Evolutionary conservation across 176 grass and related monocot species (phyloP).

Genomic region (Carex kokanica): DNA sequence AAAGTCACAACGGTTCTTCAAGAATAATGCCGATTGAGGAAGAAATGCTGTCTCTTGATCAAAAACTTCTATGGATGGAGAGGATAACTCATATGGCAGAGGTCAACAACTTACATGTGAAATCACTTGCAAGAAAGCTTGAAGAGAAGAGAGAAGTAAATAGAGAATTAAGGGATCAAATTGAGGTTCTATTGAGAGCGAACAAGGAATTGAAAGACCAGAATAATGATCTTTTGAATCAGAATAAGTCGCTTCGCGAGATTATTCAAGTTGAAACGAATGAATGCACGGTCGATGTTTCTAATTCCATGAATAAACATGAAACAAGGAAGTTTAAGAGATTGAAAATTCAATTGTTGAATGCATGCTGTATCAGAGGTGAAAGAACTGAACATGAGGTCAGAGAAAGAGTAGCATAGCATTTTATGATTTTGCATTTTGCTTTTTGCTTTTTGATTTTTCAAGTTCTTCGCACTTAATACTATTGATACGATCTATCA

Average conservation of each 20-base stretch:
- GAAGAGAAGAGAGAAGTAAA: constrained; percentile 34
- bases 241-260: constrained; percentile 10
- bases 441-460: neutral
- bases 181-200: constrained; percentile 22
- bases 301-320: constrained; percentile 1
- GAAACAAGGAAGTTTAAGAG: neutral
- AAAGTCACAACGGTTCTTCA: constrained; percentile 17
- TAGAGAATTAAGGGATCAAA: neutral
- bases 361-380: constrained; percentile 10
- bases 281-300: neutral
- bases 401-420: neutral
- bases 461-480: neutral
- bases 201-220: constrained; percentile 22
- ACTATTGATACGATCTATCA: constrained; percentile 7
- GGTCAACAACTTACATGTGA: constrained; percentile 18
- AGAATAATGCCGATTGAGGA: constrained; percentile 7
- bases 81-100: constrained; percentile 22
- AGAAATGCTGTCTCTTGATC: constrained; percentile 7
- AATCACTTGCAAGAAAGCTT: constrained; percentile 21
- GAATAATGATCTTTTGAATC: constrained; percentile 16
- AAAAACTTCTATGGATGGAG: constrained; percentile 21
- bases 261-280: neutral
- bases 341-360: constrained; percentile 18
- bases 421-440: neutral
- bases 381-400: neutral